Conservation (phyloP, 306 rosid species). For the Styphnolobium japonicum region DNA sequence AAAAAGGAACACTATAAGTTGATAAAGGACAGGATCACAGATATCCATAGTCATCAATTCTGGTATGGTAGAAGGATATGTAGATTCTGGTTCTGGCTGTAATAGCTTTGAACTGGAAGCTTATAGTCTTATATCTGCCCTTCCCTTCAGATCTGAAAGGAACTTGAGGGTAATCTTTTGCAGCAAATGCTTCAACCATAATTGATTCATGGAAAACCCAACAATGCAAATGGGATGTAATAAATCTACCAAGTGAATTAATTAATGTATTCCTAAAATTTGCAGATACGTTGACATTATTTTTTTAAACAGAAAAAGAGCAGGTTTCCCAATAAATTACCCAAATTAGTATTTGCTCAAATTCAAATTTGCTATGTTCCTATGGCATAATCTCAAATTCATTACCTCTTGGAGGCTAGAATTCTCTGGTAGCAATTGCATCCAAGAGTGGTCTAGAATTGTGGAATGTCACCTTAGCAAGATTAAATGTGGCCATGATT, state of each 20-base stretch:
- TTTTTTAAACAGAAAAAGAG: no score
- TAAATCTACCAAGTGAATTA: background rate
- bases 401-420: conserved; percentile 53
- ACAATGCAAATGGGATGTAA: background rate
- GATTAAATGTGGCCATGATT: conserved; percentile 30
- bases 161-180: conserved; percentile 50
- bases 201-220: conserved; percentile 46
- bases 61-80: conserved; percentile 35
- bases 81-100: conserved; percentile 48
- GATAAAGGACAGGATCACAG: conserved; percentile 62
- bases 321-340: no score
- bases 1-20: conserved; percentile 37
- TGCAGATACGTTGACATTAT: background rate
- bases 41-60: background rate
- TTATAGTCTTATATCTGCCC: conserved; percentile 44
- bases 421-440: conserved; percentile 67
- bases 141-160: conserved; percentile 59
- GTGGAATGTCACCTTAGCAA: conserved; percentile 47
- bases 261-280: background rate
- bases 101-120: conserved; percentile 49
- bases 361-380: background rate
- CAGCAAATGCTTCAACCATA: conserved; percentile 78
- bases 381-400: no score
- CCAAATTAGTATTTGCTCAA: background rate
- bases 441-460: conserved; percentile 74